These are phyloP conservation scores for Ustilago loliicola DNA, from an alignment of 1,284 basidiomycete species.

Conservation along the genomic window DNA sequence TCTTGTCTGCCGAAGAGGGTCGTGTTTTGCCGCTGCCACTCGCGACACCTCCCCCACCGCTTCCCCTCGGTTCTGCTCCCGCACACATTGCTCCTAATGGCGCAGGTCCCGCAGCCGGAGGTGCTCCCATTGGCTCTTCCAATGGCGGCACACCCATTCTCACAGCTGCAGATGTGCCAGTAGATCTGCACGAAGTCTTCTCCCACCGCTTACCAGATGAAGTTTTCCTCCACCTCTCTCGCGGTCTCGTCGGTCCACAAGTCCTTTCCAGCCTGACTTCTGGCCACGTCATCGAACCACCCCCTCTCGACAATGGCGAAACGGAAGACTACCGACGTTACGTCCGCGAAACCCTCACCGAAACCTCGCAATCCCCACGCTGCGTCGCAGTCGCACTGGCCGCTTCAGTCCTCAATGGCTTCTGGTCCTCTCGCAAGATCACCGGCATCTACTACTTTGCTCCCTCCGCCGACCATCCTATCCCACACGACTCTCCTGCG, in stretches of 20 bases:
- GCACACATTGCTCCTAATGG: constrained; percentile 34
- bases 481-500: constrained; percentile 74
- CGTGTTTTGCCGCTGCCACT: constrained; percentile 88
- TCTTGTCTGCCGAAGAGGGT: constrained; percentile 88
- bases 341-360: constrained; percentile 94
- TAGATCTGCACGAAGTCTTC: constrained; percentile 94
- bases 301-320: constrained; percentile 94
- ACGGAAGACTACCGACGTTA: constrained; percentile 93
- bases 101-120: constrained; percentile 72
- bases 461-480: constrained; percentile 47
- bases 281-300: constrained; percentile 83
- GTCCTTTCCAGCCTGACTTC: constrained; percentile 90
- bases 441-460: constrained; percentile 65
- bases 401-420: constrained; percentile 61
- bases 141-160: constrained; percentile 74
- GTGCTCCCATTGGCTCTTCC: constrained; percentile 74
- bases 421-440: constrained; percentile 66
- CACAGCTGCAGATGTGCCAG: constrained; percentile 86
- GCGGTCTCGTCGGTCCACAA: constrained; percentile 87
- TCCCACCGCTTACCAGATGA: constrained; percentile 95
- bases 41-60: constrained; percentile 75
- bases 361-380: constrained; percentile 86
- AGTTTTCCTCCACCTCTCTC: constrained; percentile 93
- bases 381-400: constrained; percentile 79
- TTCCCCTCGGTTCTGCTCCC: constrained; percentile 15